These are phyloP conservation scores for Kwoniella sp. DNA, from an alignment of 768 basidiomycete species.

Conservation along the genomic window DNA sequence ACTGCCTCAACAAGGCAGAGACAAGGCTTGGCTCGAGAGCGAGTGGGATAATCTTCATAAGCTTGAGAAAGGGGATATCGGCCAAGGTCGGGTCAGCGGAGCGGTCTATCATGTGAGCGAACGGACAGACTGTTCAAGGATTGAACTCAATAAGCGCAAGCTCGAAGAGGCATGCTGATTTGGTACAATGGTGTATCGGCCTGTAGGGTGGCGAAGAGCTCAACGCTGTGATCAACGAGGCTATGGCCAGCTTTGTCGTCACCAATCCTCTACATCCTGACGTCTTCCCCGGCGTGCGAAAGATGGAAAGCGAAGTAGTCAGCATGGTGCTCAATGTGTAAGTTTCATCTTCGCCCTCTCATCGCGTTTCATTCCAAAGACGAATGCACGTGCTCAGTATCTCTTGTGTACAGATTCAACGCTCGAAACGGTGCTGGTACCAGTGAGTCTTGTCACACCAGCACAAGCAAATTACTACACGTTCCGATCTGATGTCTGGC, in stretches of 20 bases:
- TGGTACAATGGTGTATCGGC: conserved; percentile 1
- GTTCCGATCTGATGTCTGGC: too few relatives aligned
- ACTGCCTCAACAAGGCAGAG: conserved; percentile 45
- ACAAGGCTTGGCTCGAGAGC: conserved; percentile 46
- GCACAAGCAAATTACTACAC: background rate
- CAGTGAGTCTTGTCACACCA: conserved; percentile 55
- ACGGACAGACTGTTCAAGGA: too few relatives aligned
- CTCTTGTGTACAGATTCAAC: conserved; percentile 65
- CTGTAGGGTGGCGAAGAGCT: conserved; percentile 73
- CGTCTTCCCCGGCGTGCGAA: conserved; percentile 80
- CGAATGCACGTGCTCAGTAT: too few relatives aligned
- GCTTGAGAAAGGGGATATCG: conserved; percentile 50
- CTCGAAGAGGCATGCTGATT: too few relatives aligned
- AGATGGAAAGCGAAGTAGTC: conserved; percentile 97
- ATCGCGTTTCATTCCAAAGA: too few relatives aligned
- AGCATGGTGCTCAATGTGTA: conserved; percentile 77
- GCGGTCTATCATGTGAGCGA: conserved; percentile 55
- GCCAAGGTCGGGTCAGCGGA: conserved; percentile 49
- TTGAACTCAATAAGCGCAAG: too few relatives aligned
- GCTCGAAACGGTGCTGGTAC: conserved; percentile 82
- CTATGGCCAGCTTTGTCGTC: conserved; percentile 78
- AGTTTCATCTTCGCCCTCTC: conserved; percentile 9
- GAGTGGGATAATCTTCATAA: conserved; percentile 49
- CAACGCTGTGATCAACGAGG: conserved; percentile 73
- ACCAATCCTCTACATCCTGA: conserved; percentile 92